Percentiles rank a stretch among this genome's conserved stretches.
Conservation (phyloP, 2,329 filamentous ascomycete genomes). For the Cladophialophora psammophila region DNA sequence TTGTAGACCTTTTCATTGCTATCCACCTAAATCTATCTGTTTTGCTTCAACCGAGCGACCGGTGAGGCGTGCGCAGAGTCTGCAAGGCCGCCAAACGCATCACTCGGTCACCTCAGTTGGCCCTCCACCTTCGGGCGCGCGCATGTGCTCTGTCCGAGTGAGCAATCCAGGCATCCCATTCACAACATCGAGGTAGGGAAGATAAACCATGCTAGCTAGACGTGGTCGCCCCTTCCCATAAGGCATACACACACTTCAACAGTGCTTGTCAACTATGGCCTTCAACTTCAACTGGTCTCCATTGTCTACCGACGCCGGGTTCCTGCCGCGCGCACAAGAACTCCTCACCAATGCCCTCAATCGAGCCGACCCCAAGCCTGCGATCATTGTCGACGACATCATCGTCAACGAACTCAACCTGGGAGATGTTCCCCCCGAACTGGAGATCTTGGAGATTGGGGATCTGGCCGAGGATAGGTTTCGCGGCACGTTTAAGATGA, state of each 20-base stretch:
- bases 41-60: background rate
- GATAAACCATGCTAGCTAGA: conserved; percentile 8
- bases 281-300: conserved; percentile 99
- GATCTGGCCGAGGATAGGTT: conserved; percentile 97
- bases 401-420: conserved; percentile 93
- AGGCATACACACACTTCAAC: background rate
- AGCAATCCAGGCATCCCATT: conserved; percentile 11
- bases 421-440: conserved; percentile 88
- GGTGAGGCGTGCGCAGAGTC: background rate
- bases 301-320: conserved; percentile 90
- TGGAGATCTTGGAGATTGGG: conserved; percentile 97
- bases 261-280: conserved; percentile 69
- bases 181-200: background rate
- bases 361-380: conserved; percentile 96
- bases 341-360: conserved; percentile 94
- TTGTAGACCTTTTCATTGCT: background rate
- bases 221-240: background rate
- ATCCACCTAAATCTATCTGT: background rate
- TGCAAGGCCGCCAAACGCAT: conserved; percentile 6
- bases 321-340: conserved; percentile 89
- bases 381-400: conserved; percentile 98
- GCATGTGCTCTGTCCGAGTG: conserved; percentile 26
- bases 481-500: conserved; percentile 99
- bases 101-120: conserved; percentile 27
- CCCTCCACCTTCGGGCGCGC: conserved; percentile 21